Percentiles rank a stretch among this genome's conserved stretches.
These are phyloP conservation scores for Avena sativa DNA, from an alignment of 176 grass and related monocot species.

Conservation along the genomic window DNA sequence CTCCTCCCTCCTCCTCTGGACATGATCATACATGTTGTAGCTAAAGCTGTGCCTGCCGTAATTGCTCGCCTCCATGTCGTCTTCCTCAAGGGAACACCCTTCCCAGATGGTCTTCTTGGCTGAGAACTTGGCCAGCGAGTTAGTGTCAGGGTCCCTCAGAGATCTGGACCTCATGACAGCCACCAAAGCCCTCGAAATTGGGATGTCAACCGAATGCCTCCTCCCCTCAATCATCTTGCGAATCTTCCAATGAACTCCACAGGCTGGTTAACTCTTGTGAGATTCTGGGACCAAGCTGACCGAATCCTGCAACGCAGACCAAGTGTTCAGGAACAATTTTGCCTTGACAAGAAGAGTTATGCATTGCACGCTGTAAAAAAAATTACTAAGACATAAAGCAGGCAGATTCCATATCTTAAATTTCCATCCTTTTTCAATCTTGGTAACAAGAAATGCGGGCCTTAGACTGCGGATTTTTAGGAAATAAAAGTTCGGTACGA, in stretches of 20 bases:
- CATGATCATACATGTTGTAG: constrained; percentile 55
- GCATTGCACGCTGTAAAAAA: neutral
- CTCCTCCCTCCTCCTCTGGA: constrained; percentile 64
- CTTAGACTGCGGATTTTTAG: neutral
- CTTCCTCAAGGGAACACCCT: constrained; percentile 55
- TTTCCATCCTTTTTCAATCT: neutral
- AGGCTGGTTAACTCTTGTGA: neutral
- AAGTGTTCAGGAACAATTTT: neutral
- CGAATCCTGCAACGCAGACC: constrained; percentile 46
- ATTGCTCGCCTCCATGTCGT: constrained; percentile 42
- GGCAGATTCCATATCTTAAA: neutral
- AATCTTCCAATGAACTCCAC: constrained; percentile 1
- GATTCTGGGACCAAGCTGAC: too few relatives aligned
- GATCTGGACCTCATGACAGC: constrained; percentile 91
- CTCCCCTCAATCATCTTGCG: constrained; percentile 73
- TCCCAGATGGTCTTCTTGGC: constrained; percentile 76
- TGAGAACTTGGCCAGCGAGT: constrained; percentile 83
- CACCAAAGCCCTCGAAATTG: constrained; percentile 78
- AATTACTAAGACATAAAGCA: neutral
- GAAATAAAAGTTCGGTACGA: neutral
- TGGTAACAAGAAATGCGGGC: neutral
- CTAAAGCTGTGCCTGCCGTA: constrained; percentile 73
- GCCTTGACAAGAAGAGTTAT: neutral
- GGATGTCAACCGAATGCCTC: constrained; percentile 91
- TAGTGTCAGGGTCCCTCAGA: constrained; percentile 93